A percentile compares a stretch with the other conserved stretches of the same genome.
Evolutionary conservation across 83 land plant species (phyloP).

Genomic region (Diphasiastrum complanatum): DNA sequence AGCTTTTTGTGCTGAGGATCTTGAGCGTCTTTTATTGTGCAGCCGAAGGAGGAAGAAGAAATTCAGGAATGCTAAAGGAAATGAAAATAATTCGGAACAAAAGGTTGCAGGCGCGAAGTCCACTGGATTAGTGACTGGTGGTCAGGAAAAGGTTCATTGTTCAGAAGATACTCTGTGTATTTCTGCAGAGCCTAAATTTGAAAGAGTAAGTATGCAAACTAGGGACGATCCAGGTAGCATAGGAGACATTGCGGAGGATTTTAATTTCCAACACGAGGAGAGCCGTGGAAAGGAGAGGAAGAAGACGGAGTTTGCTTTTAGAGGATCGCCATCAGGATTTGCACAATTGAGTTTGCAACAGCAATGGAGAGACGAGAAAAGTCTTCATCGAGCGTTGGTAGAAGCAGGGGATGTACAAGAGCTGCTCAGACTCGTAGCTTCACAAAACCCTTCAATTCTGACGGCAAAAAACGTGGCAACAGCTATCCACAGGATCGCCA

Average conservation of each 20-base stretch:
- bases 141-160: too few relatives aligned
- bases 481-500: constrained; percentile 88
- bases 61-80: too few relatives aligned
- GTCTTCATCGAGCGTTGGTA: constrained; percentile 43
- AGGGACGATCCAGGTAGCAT: constrained; percentile 9
- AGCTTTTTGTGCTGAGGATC: too few relatives aligned
- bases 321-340: constrained; percentile 22
- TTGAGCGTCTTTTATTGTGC: too few relatives aligned
- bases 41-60: too few relatives aligned
- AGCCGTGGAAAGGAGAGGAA: constrained; percentile 31
- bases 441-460: constrained; percentile 45
- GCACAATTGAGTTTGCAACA: constrained; percentile 41
- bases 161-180: too few relatives aligned
- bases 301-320: constrained; percentile 30
- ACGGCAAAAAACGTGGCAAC: constrained; percentile 78
- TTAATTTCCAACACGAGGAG: constrained; percentile 22
- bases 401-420: constrained; percentile 51
- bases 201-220: too few relatives aligned
- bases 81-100: too few relatives aligned
- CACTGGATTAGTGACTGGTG: too few relatives aligned
- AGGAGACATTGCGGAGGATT: constrained; percentile 2
- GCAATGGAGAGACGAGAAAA: constrained; percentile 44
- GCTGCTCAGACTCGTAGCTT: constrained; percentile 45
- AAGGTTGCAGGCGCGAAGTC: too few relatives aligned
- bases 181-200: too few relatives aligned